Evolutionary conservation across 306 rosid species (phyloP).

Genomic region (Mimosa pudica): DNA sequence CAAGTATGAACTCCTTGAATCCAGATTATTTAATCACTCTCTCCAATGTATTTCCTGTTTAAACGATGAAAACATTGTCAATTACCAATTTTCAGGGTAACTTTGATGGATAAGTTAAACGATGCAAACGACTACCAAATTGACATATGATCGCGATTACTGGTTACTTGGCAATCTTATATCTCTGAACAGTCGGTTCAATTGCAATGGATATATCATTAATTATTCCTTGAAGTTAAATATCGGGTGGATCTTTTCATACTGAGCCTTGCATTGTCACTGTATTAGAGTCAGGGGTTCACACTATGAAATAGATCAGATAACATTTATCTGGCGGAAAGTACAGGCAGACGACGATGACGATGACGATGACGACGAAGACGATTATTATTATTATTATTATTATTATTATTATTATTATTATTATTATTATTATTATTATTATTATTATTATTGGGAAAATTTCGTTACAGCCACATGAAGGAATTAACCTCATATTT

Average conservation of each 20-base stretch:
- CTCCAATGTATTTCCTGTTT: not conserved
- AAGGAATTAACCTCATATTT: too few species aligned
- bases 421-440: too few species aligned
- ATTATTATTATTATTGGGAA: too few species aligned
- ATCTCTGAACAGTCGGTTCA: not conserved
- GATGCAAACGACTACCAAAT: not conserved
- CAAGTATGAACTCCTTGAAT: not conserved
- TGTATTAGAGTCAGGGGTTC: not conserved
- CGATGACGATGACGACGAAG: too few species aligned
- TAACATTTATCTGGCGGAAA: too few species aligned
- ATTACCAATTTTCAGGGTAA: slow-evolving; percentile 15
- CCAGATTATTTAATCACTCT: not conserved
- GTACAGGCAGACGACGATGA: too few species aligned
- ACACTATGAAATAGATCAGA: too few species aligned
- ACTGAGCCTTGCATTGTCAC: not conserved
- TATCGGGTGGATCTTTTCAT: not conserved
- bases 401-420: too few species aligned
- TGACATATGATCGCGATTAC: not conserved
- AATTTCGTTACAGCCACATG: too few species aligned
- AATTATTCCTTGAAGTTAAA: not conserved
- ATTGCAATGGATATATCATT: not conserved
- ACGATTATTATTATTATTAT: too few species aligned
- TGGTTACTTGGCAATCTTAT: not conserved
- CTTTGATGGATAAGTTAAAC: slow-evolving; percentile 2
- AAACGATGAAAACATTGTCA: not conserved